Percentiles rank a stretch among this genome's conserved stretches.
These are phyloP conservation scores for Globisporangium megalacanthum DNA, from an alignment of 352 stramenopile genomes.

Conservation along the genomic window DNA sequence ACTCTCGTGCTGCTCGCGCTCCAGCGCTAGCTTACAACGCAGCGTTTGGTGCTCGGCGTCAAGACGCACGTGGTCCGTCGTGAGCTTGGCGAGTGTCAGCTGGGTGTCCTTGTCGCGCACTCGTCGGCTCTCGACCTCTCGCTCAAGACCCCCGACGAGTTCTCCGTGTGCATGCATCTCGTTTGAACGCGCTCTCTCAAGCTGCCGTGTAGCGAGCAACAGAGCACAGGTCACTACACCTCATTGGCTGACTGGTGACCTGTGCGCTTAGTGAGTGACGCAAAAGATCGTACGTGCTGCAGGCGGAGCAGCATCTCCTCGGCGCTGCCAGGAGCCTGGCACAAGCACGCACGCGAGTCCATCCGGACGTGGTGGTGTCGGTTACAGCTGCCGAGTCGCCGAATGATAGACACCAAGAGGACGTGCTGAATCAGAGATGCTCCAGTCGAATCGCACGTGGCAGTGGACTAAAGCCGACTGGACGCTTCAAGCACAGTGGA, in stretches of 20 bases:
- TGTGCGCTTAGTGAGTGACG: background rate
- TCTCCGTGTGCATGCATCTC: slow-evolving; percentile 48
- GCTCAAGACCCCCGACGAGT: slow-evolving; percentile 27
- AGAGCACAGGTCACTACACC: background rate
- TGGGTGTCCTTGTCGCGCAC: slow-evolving; percentile 30
- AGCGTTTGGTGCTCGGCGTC: slow-evolving; percentile 26
- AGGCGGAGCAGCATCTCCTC: slow-evolving; percentile 31
- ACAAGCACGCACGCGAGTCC: background rate
- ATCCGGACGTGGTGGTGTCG: background rate
- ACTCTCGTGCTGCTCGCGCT: slow-evolving; percentile 8
- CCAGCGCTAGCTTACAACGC: slow-evolving; percentile 12
- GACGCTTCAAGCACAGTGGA: no score
- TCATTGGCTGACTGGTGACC: no score
- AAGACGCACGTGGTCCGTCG: slow-evolving; percentile 34
- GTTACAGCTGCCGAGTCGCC: background rate
- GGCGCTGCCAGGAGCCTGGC: slow-evolving; percentile 2
- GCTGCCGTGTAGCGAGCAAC: slow-evolving; percentile 9
- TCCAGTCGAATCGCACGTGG: no score
- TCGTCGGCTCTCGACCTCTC: slow-evolving; percentile 19
- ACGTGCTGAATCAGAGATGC: background rate
- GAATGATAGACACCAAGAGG: background rate
- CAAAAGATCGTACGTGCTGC: slow-evolving; percentile 23
- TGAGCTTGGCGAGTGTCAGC: slow-evolving; percentile 31
- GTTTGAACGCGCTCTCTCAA: slow-evolving; percentile 35
- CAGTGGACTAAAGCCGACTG: no score